phyloP scores from a whole-genome alignment of 1,284 basidiomycete genomes.

The Xerocomus minutiporus region DNA sequence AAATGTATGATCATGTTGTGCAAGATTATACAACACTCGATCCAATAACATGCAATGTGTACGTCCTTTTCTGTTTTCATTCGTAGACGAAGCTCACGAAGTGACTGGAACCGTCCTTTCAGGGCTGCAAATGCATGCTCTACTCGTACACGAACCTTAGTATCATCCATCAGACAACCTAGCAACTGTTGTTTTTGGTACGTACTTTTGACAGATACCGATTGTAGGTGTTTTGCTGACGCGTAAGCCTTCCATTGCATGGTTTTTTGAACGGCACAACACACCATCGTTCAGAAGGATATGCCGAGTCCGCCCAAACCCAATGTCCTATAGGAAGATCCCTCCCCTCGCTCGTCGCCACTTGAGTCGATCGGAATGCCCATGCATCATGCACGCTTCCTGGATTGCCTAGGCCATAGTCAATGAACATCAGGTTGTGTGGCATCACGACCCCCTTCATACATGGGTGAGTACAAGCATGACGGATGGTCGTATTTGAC shows the following conservation, averaged over 20 bases:
- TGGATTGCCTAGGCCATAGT: conserved; percentile 6
- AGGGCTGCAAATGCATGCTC: conserved; percentile 1
- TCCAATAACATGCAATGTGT: neutral
- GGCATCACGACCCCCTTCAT: neutral
- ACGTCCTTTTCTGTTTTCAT: neutral
- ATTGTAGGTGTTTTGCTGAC: neutral
- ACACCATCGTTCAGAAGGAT: neutral
- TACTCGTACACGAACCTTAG: neutral
- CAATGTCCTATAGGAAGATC: too few species aligned
- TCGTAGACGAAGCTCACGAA: neutral
- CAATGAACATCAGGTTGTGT: conserved; percentile 4
- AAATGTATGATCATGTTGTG: too few species aligned
- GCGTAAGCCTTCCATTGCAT: neutral
- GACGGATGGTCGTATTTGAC: too few species aligned
- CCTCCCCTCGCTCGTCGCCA: too few species aligned
- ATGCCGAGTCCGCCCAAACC: conserved; percentile 4
- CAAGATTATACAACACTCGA: neutral
- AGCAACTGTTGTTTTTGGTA: neutral
- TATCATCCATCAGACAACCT: neutral
- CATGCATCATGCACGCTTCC: conserved; percentile 8
- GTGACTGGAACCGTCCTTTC: neutral
- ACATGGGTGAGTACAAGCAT: too few species aligned
- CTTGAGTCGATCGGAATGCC: conserved; percentile 2
- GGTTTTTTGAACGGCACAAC: conserved; percentile 7
- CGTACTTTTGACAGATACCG: conserved; percentile 4